These are phyloP conservation scores for Lepidium campestre DNA, from an alignment of 441 rosid genomes.

Conservation along the genomic window DNA sequence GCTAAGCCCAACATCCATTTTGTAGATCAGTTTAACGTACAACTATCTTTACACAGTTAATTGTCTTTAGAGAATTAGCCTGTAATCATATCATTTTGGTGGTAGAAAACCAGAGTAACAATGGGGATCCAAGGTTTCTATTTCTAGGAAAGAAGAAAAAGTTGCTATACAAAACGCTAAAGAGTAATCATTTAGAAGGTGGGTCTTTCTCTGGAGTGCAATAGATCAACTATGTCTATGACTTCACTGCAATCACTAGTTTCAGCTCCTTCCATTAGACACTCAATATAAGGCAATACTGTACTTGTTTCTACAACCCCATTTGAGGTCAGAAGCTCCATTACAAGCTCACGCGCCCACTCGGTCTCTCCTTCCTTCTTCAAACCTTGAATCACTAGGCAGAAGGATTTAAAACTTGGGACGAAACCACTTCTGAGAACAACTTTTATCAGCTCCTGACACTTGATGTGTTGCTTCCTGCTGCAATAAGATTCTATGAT, in stretches of 20 bases:
- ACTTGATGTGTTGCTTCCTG: constrained; percentile 16
- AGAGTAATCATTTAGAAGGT: not conserved
- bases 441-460: constrained; percentile 29
- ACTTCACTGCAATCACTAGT: constrained; percentile 22
- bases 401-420: constrained; percentile 35
- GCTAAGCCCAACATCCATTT: not conserved
- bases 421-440: constrained; percentile 27
- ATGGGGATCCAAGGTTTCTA: not conserved
- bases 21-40: not conserved
- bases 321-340: constrained; percentile 30
- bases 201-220: constrained; percentile 21
- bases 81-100: not conserved
- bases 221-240: constrained; percentile 18
- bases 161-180: constrained; percentile 3
- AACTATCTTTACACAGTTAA: not conserved
- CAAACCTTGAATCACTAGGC: constrained; percentile 33
- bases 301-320: constrained; percentile 23
- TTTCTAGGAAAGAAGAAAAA: not conserved
- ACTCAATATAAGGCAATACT: constrained; percentile 30
- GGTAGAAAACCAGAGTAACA: not conserved
- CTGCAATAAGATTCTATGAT: constrained; percentile 31
- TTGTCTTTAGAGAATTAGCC: not conserved
- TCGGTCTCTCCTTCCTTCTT: constrained; percentile 26
- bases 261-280: constrained; percentile 31
- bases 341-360: constrained; percentile 28